Evolutionary conservation across 352 stramenopile species (phyloP).

Genomic region (Elongisporangium prolatum): DNA sequence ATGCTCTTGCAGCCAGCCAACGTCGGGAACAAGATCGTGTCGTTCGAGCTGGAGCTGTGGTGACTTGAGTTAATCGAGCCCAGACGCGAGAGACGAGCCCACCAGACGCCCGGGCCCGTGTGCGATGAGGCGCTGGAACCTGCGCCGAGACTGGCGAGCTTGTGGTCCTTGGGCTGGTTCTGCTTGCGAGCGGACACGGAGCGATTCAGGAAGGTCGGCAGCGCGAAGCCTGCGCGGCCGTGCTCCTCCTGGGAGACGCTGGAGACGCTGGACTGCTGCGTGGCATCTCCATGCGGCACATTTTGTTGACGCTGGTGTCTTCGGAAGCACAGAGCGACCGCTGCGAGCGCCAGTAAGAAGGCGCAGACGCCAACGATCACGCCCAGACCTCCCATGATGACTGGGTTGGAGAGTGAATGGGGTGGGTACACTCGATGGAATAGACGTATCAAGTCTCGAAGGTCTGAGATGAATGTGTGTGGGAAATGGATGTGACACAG

Average conservation of each 20-base stretch:
- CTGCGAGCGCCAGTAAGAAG: background rate
- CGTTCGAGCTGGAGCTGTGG: background rate
- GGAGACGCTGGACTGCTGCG: background rate
- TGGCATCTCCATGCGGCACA: background rate
- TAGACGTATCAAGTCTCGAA: background rate
- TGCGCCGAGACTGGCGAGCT: background rate
- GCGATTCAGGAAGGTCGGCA: background rate
- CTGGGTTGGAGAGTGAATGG: background rate
- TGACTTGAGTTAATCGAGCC: background rate
- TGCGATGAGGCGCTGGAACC: background rate
- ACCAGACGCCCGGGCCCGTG: background rate
- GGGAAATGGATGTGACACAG: background rate
- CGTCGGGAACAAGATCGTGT: slow-evolving; percentile 5
- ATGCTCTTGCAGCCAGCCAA: slow-evolving; percentile 33
- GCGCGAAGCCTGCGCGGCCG: background rate
- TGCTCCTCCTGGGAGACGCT: background rate
- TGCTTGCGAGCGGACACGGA: background rate
- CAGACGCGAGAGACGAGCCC: background rate
- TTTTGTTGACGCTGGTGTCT: background rate
- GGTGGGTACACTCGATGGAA: background rate
- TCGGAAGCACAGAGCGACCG: background rate
- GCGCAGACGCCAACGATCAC: background rate
- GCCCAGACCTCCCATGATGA: background rate
- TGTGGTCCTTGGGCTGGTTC: background rate
- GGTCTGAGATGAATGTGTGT: background rate